Percentiles rank a stretch among this genome's conserved stretches.
Evolutionary conservation across 192 early-diverging fungal genomes (phyloP).

Genomic region (Podila horticola): DNA sequence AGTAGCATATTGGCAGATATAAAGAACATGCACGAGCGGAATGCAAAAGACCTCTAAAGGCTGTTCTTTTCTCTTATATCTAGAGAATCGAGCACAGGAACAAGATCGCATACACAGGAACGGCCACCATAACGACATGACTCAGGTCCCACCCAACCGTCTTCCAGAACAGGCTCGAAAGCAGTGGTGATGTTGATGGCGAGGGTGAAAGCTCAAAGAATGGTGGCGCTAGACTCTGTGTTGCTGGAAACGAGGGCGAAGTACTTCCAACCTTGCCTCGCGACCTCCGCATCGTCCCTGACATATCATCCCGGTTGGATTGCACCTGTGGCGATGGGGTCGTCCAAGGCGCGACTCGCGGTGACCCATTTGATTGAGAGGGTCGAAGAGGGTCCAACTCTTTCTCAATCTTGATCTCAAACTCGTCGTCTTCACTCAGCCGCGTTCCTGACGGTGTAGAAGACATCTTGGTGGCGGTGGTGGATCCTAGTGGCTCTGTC

Average conservation of each 20-base stretch:
- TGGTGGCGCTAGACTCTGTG: background rate
- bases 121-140: conserved; percentile 16
- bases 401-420: background rate
- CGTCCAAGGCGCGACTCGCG: background rate
- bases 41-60: too few relatives aligned
- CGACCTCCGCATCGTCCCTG: background rate
- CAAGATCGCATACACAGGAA: conserved; percentile 28
- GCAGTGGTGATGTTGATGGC: conserved; percentile 11
- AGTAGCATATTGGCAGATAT: background rate
- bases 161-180: conserved; percentile 20
- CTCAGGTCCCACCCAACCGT: conserved; percentile 31
- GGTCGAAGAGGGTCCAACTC: background rate
- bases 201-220: background rate
- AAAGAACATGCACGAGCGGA: background rate
- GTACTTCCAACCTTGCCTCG: background rate
- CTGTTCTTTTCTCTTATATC: background rate
- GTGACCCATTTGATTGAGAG: too few relatives aligned
- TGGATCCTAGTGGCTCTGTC: background rate
- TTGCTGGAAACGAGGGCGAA: background rate
- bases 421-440: background rate
- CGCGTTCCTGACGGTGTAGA: background rate
- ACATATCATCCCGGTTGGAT: background rate
- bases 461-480: background rate
- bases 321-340: background rate
- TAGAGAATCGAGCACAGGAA: conserved; percentile 25